Evolutionary conservation across 768 basidiomycete species (phyloP).

Genomic region (Myochromella boudieri): DNA sequence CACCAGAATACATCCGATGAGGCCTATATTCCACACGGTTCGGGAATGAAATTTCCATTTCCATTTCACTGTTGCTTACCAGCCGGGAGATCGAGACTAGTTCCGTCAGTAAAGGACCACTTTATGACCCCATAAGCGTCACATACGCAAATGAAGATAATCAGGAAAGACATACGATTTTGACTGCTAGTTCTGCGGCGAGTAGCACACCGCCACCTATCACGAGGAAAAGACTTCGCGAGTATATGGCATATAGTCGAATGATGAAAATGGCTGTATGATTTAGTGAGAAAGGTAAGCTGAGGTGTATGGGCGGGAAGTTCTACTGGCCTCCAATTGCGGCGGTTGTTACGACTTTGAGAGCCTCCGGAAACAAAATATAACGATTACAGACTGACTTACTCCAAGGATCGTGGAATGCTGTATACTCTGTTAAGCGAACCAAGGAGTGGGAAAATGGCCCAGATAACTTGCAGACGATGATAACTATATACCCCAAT

Average conservation of each 20-base stretch:
- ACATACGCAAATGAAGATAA: neutral
- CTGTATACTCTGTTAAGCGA: slow-evolving; percentile 15
- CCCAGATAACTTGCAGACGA: slow-evolving; percentile 31
- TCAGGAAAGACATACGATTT: slow-evolving; percentile 28
- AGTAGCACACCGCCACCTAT: slow-evolving; percentile 21
- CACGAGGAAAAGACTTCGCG: slow-evolving; percentile 18
- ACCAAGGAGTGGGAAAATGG: neutral
- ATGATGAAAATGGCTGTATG: slow-evolving; percentile 12
- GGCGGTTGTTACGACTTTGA: slow-evolving; percentile 30
- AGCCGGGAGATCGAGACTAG: slow-evolving; percentile 26
- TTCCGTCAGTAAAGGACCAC: slow-evolving; percentile 38
- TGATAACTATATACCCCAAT: slow-evolving; percentile 34
- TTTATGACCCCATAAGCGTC: too few species aligned
- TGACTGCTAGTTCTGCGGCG: slow-evolving; percentile 25
- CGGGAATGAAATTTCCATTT: too few species aligned
- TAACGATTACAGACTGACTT: slow-evolving; percentile 31
- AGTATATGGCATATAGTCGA: slow-evolving; percentile 27
- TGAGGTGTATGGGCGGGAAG: neutral
- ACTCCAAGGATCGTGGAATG: slow-evolving; percentile 34
- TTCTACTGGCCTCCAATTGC: slow-evolving; percentile 28
- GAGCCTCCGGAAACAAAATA: slow-evolving; percentile 33
- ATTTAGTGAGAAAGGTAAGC: neutral
- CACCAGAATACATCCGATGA: slow-evolving; percentile 36
- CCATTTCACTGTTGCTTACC: slow-evolving; percentile 18
- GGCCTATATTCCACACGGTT: too few species aligned